Percentiles rank a stretch among this genome's conserved stretches.
These are phyloP conservation scores for Penicillium digitatum DNA, from an alignment of 2,329 filamentous ascomycete genomes.

Conservation along the genomic window DNA sequence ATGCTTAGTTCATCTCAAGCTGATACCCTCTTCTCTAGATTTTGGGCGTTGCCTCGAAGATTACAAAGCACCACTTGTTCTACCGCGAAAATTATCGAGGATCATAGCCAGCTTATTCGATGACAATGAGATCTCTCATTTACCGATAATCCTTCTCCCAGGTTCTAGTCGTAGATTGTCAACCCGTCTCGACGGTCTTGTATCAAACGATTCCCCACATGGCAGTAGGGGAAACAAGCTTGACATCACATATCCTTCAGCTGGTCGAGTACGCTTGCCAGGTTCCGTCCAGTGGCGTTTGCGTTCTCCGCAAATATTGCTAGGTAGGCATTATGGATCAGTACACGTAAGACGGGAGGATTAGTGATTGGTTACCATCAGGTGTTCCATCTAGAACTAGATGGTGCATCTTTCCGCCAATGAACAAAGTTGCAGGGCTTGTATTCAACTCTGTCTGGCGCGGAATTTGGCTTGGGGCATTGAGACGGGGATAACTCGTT, in stretches of 20 bases:
- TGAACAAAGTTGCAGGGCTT: slow-evolving; percentile 24
- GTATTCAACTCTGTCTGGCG: slow-evolving; percentile 21
- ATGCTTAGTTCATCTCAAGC: too few relatives aligned
- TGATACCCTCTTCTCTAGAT: too few relatives aligned
- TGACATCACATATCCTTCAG: neutral
- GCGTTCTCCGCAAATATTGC: neutral
- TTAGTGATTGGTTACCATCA: slow-evolving; percentile 17
- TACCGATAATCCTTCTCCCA: neutral
- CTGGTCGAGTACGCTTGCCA: neutral
- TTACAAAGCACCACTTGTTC: too few relatives aligned
- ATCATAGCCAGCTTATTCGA: too few relatives aligned
- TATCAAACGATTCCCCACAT: too few relatives aligned
- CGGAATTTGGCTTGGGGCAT: slow-evolving; percentile 18
- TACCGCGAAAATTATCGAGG: too few relatives aligned
- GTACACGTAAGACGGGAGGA: neutral
- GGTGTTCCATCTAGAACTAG: slow-evolving; percentile 24
- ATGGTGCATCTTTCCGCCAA: slow-evolving; percentile 26
- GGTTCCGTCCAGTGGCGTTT: neutral
- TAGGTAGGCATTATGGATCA: neutral
- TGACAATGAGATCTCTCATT: too few relatives aligned
- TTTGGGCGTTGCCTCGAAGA: too few relatives aligned
- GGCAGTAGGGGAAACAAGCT: too few relatives aligned
- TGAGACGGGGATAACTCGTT: slow-evolving; percentile 24
- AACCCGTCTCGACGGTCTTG: too few relatives aligned
- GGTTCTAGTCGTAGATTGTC: too few relatives aligned